Conservation (phyloP, 2,329 filamentous ascomycete genomes). For the Scytalidium lignicola region DNA sequence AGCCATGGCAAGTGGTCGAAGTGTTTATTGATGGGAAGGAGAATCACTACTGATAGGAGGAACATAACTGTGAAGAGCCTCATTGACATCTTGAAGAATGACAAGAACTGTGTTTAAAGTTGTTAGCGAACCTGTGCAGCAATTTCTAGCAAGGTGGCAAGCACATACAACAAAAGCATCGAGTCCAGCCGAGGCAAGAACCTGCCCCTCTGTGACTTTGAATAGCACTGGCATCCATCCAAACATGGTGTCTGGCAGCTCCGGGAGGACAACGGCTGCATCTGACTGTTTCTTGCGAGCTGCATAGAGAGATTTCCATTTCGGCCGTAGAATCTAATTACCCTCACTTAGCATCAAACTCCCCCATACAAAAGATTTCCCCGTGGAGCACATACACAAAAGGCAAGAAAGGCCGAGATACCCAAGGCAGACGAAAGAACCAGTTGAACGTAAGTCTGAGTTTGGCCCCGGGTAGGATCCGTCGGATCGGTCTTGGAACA, state of each 20-base stretch:
- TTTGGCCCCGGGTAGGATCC: constrained; percentile 19
- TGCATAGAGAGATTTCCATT: constrained; percentile 88
- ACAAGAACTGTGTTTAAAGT: constrained; percentile 60
- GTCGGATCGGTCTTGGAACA: constrained; percentile 21
- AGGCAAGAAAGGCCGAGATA: constrained; percentile 64
- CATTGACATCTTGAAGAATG: constrained; percentile 94
- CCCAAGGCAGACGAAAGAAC: constrained; percentile 68
- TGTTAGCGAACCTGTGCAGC: constrained; percentile 9
- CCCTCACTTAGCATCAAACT: background rate
- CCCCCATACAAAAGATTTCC: background rate
- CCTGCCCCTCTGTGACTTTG: constrained; percentile 79
- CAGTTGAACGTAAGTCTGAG: constrained; percentile 52
- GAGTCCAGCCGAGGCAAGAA: constrained; percentile 82
- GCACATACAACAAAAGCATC: constrained; percentile 81
- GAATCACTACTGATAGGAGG: constrained; percentile 73
- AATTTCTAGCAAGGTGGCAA: background rate
- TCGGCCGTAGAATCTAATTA: constrained; percentile 69
- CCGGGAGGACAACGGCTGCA: constrained; percentile 57
- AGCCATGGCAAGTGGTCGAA: constrained; percentile 38
- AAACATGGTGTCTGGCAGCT: constrained; percentile 77
- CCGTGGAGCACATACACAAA: constrained; percentile 55
- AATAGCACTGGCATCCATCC: constrained; percentile 91
- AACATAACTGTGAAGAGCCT: constrained; percentile 75
- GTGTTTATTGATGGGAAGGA: constrained; percentile 78
- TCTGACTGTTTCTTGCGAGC: constrained; percentile 75